Conservation (phyloP, 257 asterid species). For the Verbascum thapsus region DNA sequence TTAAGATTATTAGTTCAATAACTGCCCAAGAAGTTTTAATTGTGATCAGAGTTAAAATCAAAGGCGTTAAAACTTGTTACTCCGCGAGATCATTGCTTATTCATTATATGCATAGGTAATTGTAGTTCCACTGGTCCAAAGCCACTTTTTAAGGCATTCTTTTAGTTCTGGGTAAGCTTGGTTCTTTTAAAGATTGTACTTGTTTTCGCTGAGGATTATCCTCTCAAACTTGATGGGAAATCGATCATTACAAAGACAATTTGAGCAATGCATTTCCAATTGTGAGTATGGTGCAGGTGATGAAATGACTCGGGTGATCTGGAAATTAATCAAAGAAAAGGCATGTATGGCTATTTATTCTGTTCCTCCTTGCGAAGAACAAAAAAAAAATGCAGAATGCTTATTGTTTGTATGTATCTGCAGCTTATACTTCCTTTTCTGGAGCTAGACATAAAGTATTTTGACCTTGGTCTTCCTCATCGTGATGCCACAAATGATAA, state of each 20-base stretch:
- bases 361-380: neutral
- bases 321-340: conserved; percentile 61
- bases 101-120: neutral
- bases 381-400: neutral
- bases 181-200: conserved; percentile 14
- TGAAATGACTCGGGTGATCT: conserved; percentile 70
- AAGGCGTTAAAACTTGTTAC: too few relatives aligned
- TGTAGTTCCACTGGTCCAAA: neutral
- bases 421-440: conserved; percentile 73
- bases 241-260: neutral
- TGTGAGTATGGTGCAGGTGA: conserved; percentile 47
- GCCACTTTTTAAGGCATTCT: neutral
- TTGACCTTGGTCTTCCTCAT: conserved; percentile 70
- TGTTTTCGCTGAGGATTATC: conserved; percentile 18
- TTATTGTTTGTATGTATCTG: conserved; percentile 23
- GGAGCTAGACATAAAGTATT: conserved; percentile 73
- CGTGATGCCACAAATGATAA: conserved; percentile 68
- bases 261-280: neutral
- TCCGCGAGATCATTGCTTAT: too few relatives aligned
- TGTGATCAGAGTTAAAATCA: too few relatives aligned
- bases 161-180: conserved; percentile 9
- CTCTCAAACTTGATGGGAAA: neutral
- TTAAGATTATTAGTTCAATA: too few relatives aligned
- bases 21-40: too few relatives aligned
- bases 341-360: conserved; percentile 22